Conservation (phyloP, 495 filamentous ascomycete genomes). For the Talaromyces nanjingensis region DNA sequence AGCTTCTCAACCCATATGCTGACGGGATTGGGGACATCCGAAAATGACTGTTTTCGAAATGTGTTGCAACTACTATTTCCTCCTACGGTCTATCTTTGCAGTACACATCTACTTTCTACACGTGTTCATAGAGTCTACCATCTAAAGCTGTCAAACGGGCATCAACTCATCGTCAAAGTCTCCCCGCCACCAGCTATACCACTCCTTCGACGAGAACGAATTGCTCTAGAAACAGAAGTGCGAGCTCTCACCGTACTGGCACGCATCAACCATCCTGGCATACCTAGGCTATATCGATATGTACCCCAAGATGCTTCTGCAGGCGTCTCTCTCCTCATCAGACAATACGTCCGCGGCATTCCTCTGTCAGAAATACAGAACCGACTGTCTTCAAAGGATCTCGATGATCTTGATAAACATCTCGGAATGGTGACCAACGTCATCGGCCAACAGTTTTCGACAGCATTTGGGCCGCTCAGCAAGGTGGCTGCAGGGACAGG, state of each 20-base stretch:
- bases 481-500: slow-evolving; percentile 42
- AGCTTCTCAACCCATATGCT: neutral
- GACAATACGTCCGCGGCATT: slow-evolving; percentile 39
- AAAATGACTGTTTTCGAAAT: slow-evolving; percentile 24
- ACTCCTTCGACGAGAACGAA: slow-evolving; percentile 52
- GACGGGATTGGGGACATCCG: neutral
- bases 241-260: slow-evolving; percentile 41
- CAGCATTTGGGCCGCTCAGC: slow-evolving; percentile 43
- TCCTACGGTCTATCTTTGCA: slow-evolving; percentile 32
- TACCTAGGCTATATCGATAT: slow-evolving; percentile 48
- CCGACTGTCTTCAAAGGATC: slow-evolving; percentile 30
- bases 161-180: slow-evolving; percentile 45
- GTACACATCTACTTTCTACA: slow-evolving; percentile 35
- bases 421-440: slow-evolving; percentile 26
- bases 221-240: slow-evolving; percentile 50
- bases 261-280: slow-evolving; percentile 34
- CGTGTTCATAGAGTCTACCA: slow-evolving; percentile 48
- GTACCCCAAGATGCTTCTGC: slow-evolving; percentile 30
- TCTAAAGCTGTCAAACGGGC: slow-evolving; percentile 47
- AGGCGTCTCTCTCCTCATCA: slow-evolving; percentile 42
- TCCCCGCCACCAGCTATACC: slow-evolving; percentile 43
- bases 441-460: slow-evolving; percentile 33
- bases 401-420: slow-evolving; percentile 35
- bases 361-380: slow-evolving; percentile 33
- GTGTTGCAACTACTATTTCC: slow-evolving; percentile 34